Evolutionary conservation across 2,329 filamentous ascomycete species (phyloP), one percentile per base, ranked within the genome.

Genomic region (Paraphaeosphaeria minitans): DNA sequence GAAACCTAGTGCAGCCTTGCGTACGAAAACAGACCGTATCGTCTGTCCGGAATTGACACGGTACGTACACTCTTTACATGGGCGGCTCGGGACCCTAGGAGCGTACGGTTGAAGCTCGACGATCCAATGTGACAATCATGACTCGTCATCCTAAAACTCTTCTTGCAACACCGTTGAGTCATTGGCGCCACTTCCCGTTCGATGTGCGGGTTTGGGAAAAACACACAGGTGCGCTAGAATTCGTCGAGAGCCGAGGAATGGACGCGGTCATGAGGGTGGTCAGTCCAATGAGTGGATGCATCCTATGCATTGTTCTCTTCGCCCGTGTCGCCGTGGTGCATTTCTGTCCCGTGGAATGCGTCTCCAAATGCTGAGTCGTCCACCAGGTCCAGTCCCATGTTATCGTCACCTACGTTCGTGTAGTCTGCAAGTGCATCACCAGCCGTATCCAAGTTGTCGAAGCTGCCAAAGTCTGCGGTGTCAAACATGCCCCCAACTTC

Each of bases 291-390:
- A 57, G 10, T n/a, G 48, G 41, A 41, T 43, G 50, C 53, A 42
- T 58, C 48, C 59, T 66, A 74, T 49, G 62, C 65, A 54, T 68
- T 66, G 21, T 71, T 65, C 22, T 67, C 70, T 42, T 73, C 69
- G 19, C 66, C 70, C 37, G 67, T 65, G 46, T 72, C 70, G 21
- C 70, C 69, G 39, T 73, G 66, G 56, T 74, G 69, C 66, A 69
- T 72, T 50, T 75, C 74, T 16, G 71, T 77, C 2, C 70, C 74
- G 27, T 78, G 75, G 58, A 78, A 77, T n/a, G 75, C 75, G 48
- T 77, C 75, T 2, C 75, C 75, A 56, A 78, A 78, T 3, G 75
- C 75, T 22, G 74, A 76, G 57, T 77, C 72, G 45, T 78, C 74
- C 3, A 77, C 73, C 12, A 77, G 64, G 53, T 76, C 75, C 33